Evolutionary conservation across 148 eudicot genomes (phyloP).

Genomic region (Fallopia convolvulus): DNA sequence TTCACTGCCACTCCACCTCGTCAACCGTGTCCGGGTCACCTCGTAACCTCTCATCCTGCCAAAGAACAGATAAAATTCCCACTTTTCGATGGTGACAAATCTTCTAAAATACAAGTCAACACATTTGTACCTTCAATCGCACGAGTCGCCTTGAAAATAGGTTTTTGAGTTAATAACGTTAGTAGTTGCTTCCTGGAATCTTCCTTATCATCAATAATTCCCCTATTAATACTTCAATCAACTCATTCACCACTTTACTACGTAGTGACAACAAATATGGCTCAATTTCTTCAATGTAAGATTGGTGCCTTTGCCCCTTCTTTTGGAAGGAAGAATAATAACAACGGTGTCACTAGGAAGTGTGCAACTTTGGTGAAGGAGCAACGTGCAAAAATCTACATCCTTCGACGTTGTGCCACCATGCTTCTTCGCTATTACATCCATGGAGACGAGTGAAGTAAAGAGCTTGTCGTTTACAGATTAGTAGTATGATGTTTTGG

Average conservation of each 20-base stretch:
- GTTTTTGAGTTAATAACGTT: not conserved
- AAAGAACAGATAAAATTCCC: not conserved
- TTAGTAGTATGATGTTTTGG: not conserved
- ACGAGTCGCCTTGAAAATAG: not conserved
- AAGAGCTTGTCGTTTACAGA: not conserved
- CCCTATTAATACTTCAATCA: not conserved
- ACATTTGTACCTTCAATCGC: not conserved
- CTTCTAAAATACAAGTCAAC: not conserved
- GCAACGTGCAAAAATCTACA: constrained; percentile 70
- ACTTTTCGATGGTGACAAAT: not conserved
- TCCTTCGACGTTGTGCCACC: constrained; percentile 84
- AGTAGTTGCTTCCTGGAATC: not conserved
- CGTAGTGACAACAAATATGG: not conserved
- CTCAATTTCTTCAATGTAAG: not conserved
- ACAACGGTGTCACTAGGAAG: constrained; percentile 41
- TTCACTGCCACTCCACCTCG: not conserved
- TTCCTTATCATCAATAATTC: not conserved
- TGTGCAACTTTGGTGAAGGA: constrained; percentile 70
- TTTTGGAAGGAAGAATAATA: not conserved
- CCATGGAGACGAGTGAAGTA: constrained; percentile 50
- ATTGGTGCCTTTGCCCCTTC: not conserved
- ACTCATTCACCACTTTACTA: not conserved
- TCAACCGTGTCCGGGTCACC: not conserved
- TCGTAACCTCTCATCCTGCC: not conserved
- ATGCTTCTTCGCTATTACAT: constrained; percentile 84